Evolutionary conservation across 2,329 filamentous ascomycete species (phyloP).

Genomic region (Aspergillus awamori): DNA sequence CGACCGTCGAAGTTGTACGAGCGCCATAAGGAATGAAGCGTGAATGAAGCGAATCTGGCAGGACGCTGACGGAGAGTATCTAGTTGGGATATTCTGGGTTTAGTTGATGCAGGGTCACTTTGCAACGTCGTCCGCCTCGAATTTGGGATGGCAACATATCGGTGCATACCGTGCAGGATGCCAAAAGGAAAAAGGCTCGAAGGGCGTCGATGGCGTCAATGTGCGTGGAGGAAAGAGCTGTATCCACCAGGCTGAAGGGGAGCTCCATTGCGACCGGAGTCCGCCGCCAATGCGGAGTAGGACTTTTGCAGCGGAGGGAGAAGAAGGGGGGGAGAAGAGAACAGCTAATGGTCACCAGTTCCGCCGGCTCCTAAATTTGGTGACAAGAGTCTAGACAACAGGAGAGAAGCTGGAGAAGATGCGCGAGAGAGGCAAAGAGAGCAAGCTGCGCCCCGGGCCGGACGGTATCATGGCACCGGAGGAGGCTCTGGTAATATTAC

Average conservation of each 20-base stretch:
- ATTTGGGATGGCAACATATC: slow-evolving; percentile 10
- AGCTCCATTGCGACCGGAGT: slow-evolving; percentile 17
- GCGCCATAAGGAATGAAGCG: slow-evolving; percentile 66
- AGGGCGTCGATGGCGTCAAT: slow-evolving; percentile 40
- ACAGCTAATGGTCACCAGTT: background rate
- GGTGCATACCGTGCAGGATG: slow-evolving; percentile 42
- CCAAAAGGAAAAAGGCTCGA: slow-evolving; percentile 42
- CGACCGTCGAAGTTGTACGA: slow-evolving; percentile 44
- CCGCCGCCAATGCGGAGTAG: slow-evolving; percentile 5
- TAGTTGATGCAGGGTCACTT: slow-evolving; percentile 20
- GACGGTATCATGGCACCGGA: background rate
- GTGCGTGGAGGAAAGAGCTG: slow-evolving; percentile 18
- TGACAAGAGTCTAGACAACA: background rate
- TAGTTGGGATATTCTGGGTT: slow-evolving; percentile 27
- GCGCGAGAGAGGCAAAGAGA: background rate
- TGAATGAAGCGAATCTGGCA: slow-evolving; percentile 53
- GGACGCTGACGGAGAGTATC: slow-evolving; percentile 53
- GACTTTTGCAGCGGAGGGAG: background rate
- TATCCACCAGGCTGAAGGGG: slow-evolving; percentile 17
- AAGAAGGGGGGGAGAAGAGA: background rate
- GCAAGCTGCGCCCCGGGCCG: too few relatives aligned
- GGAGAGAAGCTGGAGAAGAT: background rate
- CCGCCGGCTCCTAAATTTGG: background rate
- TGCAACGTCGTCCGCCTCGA: slow-evolving; percentile 1
- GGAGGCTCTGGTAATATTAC: slow-evolving; percentile 11